phyloP scores from a whole-genome alignment of 257 asterid genomes.

The Anisodus tanguticus region DNA sequence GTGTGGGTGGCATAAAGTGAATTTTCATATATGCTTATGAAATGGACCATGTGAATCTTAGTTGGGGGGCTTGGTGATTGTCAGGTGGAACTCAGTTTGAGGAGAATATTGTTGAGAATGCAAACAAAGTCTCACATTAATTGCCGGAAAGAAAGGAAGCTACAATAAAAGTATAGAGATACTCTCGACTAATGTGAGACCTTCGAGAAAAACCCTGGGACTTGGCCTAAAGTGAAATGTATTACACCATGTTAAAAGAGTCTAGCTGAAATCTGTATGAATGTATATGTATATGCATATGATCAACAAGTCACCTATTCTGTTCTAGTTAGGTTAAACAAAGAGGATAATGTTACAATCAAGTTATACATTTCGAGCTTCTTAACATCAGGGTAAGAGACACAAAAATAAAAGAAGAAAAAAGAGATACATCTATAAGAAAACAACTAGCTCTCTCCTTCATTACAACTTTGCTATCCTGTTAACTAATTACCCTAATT shows the following conservation, averaged over 20 bases:
- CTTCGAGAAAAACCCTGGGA: not conserved
- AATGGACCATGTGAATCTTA: not conserved
- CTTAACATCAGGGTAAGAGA: not conserved
- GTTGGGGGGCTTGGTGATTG: not conserved
- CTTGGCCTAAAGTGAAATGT: not conserved
- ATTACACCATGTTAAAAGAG: not conserved
- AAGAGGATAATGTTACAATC: not conserved
- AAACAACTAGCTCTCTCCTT: not conserved
- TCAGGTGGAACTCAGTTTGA: not conserved
- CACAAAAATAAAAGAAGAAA: not conserved
- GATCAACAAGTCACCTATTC: not conserved
- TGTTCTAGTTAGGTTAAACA: not conserved
- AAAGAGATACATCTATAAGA: not conserved
- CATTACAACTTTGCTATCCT: conserved; percentile 13
- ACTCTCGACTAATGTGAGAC: not conserved
- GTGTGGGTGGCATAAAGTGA: not conserved
- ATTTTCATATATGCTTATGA: not conserved
- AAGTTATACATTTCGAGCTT: not conserved
- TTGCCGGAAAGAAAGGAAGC: not conserved
- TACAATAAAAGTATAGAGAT: not conserved
- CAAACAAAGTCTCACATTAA: not conserved
- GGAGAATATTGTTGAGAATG: not conserved
- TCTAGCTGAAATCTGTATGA: too few species aligned
- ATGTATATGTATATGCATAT: not conserved
- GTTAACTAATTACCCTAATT: conserved; percentile 35